phyloP scores from a whole-genome alignment of 2,329 filamentous ascomycete genomes.

The Epichloe bromicola region DNA sequence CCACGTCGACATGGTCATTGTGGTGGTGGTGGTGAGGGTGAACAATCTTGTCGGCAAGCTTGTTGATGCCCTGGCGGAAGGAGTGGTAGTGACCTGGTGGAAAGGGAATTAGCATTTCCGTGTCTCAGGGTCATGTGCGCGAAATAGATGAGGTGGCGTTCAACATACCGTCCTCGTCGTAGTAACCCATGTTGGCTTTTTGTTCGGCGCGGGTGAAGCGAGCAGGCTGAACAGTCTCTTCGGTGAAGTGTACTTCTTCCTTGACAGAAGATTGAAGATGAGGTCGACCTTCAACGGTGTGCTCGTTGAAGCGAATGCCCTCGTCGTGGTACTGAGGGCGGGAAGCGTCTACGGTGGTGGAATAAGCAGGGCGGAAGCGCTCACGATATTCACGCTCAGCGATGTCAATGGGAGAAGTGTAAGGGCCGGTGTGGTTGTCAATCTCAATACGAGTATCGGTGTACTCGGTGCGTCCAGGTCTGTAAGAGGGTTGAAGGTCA shows the following conservation, averaged over 20 bases:
- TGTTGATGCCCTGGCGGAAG: constrained; percentile 42
- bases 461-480: constrained; percentile 32
- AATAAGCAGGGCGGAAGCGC: constrained; percentile 40
- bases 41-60: constrained; percentile 41
- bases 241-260: constrained; percentile 46
- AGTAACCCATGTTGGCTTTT: constrained; percentile 51
- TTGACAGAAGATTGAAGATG: constrained; percentile 32
- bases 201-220: constrained; percentile 27
- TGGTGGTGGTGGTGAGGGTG: constrained; percentile 29
- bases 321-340: constrained; percentile 21
- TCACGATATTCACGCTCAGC: constrained; percentile 55
- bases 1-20: constrained; percentile 35
- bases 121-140: constrained; percentile 3
- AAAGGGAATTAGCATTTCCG: constrained; percentile 7
- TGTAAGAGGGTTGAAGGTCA: constrained; percentile 9
- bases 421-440: constrained; percentile 37
- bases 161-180: constrained; percentile 46
- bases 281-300: constrained; percentile 24
- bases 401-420: constrained; percentile 43
- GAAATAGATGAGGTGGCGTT: background rate
- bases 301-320: constrained; percentile 19
- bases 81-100: constrained; percentile 46
- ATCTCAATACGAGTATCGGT: constrained; percentile 55
- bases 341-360: constrained; percentile 21
- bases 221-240: constrained; percentile 51